These are phyloP conservation scores for Plasmodium cynomolgi DNA, from an alignment of 169 alveolate genomes.

Conservation along the genomic window DNA sequence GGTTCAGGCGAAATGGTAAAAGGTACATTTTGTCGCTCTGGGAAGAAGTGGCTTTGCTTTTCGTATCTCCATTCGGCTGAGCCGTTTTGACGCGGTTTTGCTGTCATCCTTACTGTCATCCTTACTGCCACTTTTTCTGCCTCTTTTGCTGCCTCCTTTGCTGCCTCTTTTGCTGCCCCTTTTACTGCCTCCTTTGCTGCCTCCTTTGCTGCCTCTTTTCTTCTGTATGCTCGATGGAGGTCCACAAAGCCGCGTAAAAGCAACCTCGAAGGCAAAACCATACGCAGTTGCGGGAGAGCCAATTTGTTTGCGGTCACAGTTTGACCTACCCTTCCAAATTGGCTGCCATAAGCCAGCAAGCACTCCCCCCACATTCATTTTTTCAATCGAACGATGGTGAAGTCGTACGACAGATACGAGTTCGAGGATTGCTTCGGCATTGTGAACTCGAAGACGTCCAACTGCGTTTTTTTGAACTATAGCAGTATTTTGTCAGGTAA, in stretches of 20 bases:
- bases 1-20: not conserved
- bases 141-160: not conserved
- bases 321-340: not conserved
- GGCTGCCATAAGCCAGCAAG: not conserved
- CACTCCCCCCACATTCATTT: not conserved
- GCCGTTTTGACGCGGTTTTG: not conserved
- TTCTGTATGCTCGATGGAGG: not conserved
- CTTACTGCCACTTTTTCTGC: not conserved
- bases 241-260: not conserved
- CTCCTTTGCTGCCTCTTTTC: not conserved
- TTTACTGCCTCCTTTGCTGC: not conserved
- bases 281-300: not conserved
- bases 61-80: not conserved
- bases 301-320: not conserved
- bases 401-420: conserved; percentile 90
- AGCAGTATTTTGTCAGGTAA: conserved; percentile 73
- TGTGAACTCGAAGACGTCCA: conserved; percentile 81
- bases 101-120: not conserved
- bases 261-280: not conserved
- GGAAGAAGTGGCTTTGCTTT: not conserved
- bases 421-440: conserved; percentile 86
- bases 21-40: not conserved
- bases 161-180: not conserved
- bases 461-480: conserved; percentile 70
- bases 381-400: conserved; percentile 83